A percentile compares a stretch with the other conserved stretches of the same genome.
phyloP scores from a whole-genome alignment of 306 rosid species.

The Sophora flavescens region DNA sequence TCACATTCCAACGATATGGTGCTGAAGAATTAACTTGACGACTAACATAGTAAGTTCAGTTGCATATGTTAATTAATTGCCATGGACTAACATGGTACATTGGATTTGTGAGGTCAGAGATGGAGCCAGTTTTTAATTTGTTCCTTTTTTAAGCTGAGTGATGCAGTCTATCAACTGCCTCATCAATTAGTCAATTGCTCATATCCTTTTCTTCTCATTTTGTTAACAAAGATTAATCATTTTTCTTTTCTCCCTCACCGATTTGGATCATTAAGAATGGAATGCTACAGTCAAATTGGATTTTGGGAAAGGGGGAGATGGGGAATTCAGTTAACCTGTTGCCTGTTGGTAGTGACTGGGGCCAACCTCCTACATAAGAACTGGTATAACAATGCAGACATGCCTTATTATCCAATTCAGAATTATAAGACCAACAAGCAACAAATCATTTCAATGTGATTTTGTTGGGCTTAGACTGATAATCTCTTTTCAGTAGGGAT shows the following conservation, averaged over 20 bases:
- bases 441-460: neutral
- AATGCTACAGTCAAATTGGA: neutral
- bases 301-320: too few relatives aligned
- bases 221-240: neutral
- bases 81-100: neutral
- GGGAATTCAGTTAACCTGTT: too few relatives aligned
- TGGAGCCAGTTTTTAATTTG: neutral
- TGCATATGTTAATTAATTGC: neutral
- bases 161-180: neutral
- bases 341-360: neutral
- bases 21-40: neutral
- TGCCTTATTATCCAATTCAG: neutral
- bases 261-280: neutral
- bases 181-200: constrained; percentile 1
- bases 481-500: too few relatives aligned
- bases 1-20: neutral
- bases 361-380: neutral
- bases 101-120: neutral
- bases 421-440: neutral
- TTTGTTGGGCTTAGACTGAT: too few relatives aligned
- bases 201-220: neutral
- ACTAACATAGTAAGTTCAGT: neutral
- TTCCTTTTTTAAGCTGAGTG: neutral
- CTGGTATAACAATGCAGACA: neutral
- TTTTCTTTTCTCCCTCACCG: neutral